Evolutionary conservation across 345 rosid genomes (phyloP), one percentile per base, ranked within the genome.

Genomic region (Trapa incisa): DNA sequence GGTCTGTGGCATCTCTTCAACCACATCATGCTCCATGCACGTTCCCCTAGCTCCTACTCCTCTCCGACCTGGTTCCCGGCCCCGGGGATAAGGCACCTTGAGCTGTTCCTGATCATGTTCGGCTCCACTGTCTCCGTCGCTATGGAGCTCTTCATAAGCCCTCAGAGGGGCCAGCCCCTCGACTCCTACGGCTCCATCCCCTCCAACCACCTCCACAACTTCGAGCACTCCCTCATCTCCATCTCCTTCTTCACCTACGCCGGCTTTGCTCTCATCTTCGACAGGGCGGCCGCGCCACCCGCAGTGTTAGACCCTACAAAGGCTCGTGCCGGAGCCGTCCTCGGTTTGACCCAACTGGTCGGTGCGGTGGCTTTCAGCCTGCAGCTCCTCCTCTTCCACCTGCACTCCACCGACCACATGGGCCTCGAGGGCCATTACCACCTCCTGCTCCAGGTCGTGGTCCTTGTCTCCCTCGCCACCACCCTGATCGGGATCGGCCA

Each of bases 351-450:
- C 22, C 83, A 77, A 47, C 68, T 89, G 43, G 66, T 91, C 6
- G 96, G 75, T 0, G 84, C 87, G 1, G 56, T 88, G 3, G 91
- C 96, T 17, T 87, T 91, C 38, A 82, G 85, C 1, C 97, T 86
- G 50, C 84, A 89, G 61, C 82, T 88, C 14, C 72, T 91, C 52
- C 77, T 91, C 10, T 89, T 91, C 81, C 89, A 80, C 74, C 87
- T 88, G 17, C 97, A 89, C 73, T 85, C 97, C 0, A 68, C 95
- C 39, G 96, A 87, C 60, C 96, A 92, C 72, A 83, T 73, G 72
- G 96, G 96, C 7, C 75, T 89, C 7, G 91, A 92, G 74, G 96
- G 98, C 0, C 96, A 86, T 12, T 92, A 89, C 74, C 98, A 92
- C 63, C 72, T 92, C 69, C 85, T 89, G 66, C 75, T 89, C 43